phyloP scores from a whole-genome alignment of 345 rosid genomes.

The Theobroma cacao region DNA sequence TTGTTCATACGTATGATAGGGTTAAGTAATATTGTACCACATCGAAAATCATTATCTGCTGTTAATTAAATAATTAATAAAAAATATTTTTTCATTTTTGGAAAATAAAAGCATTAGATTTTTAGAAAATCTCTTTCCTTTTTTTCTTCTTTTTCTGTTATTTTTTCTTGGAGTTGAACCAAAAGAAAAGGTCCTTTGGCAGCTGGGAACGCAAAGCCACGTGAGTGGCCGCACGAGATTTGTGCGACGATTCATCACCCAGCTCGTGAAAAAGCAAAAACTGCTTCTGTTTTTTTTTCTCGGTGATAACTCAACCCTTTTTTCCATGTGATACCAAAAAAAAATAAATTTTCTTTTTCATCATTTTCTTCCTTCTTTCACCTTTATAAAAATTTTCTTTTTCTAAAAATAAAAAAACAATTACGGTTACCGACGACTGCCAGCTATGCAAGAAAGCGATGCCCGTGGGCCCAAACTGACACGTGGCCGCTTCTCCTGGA shows the following conservation, averaged over 20 bases:
- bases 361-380: no score
- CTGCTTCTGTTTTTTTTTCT: background rate
- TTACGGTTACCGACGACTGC: constrained; percentile 21
- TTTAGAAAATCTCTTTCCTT: background rate
- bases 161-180: background rate
- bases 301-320: background rate
- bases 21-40: no score
- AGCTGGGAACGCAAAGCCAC: constrained; percentile 12
- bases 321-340: constrained; percentile 14
- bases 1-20: background rate
- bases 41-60: no score
- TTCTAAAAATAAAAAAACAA: background rate
- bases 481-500: constrained; percentile 35
- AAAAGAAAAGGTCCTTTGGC: background rate
- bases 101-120: no score
- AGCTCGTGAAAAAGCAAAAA: constrained; percentile 16
- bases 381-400: background rate
- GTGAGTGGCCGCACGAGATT: constrained; percentile 32
- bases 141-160: background rate
- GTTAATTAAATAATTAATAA: background rate
- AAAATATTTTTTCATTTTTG: background rate
- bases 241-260: background rate
- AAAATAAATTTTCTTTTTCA: background rate
- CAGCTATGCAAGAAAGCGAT: constrained; percentile 12
- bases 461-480: constrained; percentile 27